These are phyloP conservation scores for Cylindrodendrum hubeiense DNA, from an alignment of 2,329 filamentous ascomycete genomes.

Conservation along the genomic window DNA sequence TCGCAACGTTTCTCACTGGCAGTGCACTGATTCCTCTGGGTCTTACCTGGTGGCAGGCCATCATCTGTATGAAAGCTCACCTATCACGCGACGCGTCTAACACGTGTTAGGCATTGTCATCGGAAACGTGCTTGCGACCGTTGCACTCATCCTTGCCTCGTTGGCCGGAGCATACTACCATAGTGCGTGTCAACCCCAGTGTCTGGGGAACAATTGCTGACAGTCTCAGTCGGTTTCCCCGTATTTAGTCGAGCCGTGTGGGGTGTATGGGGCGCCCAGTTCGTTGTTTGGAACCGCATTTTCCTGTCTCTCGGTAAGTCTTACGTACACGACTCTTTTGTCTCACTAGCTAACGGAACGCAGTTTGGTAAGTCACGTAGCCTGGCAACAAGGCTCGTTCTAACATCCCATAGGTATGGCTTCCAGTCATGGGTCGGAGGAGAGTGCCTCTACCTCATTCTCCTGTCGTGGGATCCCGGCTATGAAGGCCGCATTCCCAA, in stretches of 20 bases:
- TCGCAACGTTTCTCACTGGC: conserved; percentile 55
- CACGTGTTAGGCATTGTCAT: conserved; percentile 47
- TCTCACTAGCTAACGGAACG: neutral
- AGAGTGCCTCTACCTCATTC: conserved; percentile 58
- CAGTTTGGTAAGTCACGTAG: conserved; percentile 23
- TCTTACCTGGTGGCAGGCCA: conserved; percentile 57
- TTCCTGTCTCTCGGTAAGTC: conserved; percentile 55
- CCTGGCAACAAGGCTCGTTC: neutral
- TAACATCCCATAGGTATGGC: conserved; percentile 50
- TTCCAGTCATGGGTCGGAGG: conserved; percentile 62
- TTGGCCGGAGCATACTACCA: conserved; percentile 58
- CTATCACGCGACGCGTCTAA: neutral
- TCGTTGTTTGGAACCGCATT: conserved; percentile 57
- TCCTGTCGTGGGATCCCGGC: conserved; percentile 59
- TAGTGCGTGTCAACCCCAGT: conserved; percentile 39
- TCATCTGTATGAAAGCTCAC: conserved; percentile 48
- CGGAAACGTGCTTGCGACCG: conserved; percentile 54
- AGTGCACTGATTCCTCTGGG: conserved; percentile 57
- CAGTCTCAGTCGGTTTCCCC: conserved; percentile 51
- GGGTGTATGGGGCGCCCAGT: conserved; percentile 58
- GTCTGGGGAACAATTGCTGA: neutral
- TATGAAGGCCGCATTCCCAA: conserved; percentile 58
- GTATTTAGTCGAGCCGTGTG: conserved; percentile 53
- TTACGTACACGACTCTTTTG: neutral
- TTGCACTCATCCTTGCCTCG: conserved; percentile 56